Evolutionary conservation across 257 asterid genomes (phyloP).

Genomic region (Craterostigma plantagineum): DNA sequence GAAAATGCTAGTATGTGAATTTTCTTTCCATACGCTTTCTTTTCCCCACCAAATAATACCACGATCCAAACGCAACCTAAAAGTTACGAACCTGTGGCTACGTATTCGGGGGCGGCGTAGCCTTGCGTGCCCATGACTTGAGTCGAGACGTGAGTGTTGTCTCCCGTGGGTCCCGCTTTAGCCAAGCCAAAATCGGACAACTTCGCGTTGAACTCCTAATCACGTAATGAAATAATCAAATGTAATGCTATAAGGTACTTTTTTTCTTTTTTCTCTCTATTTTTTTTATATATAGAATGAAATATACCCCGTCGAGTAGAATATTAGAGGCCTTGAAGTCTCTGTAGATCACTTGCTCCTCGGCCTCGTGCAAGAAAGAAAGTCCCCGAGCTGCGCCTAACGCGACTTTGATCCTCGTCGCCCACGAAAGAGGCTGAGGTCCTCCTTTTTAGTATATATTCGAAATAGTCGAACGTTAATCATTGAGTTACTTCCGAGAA

Average conservation of each 20-base stretch:
- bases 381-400: constrained; percentile 68
- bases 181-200: constrained; percentile 55
- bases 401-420: constrained; percentile 51
- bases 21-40: no score
- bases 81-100: constrained; percentile 36
- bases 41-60: no score
- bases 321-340: constrained; percentile 61
- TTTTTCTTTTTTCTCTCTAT: no score
- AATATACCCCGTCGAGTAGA: constrained; percentile 51
- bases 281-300: neutral
- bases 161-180: constrained; percentile 54
- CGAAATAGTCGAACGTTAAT: no score
- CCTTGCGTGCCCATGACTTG: constrained; percentile 64
- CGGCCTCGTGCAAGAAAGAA: constrained; percentile 44
- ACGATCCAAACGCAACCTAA: no score
- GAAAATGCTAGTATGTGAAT: no score
- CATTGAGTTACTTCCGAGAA: no score
- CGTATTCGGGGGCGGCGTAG: constrained; percentile 68
- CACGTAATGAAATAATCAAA: neutral
- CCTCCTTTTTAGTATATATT: constrained; percentile 18
- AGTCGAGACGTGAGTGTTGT: constrained; percentile 55
- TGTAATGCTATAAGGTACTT: no score
- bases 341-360: constrained; percentile 38
- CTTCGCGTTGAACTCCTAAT: constrained; percentile 53
- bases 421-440: constrained; percentile 52